A percentile compares a stretch with the other conserved stretches of the same genome.
These are phyloP conservation scores for Marasmius fiardii DNA, from an alignment of 1,284 basidiomycete genomes.

Conservation along the genomic window DNA sequence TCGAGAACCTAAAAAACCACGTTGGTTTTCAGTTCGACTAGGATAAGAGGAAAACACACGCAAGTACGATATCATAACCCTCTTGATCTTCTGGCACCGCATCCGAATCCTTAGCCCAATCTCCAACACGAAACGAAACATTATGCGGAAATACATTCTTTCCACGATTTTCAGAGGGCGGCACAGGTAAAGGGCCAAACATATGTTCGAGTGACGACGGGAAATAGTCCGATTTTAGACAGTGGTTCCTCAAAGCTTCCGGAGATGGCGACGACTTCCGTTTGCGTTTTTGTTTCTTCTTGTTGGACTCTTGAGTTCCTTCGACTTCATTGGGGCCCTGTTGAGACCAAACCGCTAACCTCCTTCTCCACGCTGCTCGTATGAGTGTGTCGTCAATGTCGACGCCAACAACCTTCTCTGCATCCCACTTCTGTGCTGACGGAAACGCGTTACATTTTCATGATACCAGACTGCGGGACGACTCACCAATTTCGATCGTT, in stretches of 20 bases:
- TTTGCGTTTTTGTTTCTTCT: slow-evolving; percentile 25
- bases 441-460: slow-evolving; percentile 1
- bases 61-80: slow-evolving; percentile 71
- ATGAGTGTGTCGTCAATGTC: slow-evolving; percentile 77
- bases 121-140: slow-evolving; percentile 59
- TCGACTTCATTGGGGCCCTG: slow-evolving; percentile 37
- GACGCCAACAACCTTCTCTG: slow-evolving; percentile 68
- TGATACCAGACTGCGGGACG: neutral
- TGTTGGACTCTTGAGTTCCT: slow-evolving; percentile 7
- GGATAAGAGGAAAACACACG: slow-evolving; percentile 40
- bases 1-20: slow-evolving; percentile 44
- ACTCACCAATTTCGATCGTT: slow-evolving; percentile 74
- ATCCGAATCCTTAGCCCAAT: slow-evolving; percentile 55
- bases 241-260: neutral
- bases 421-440: slow-evolving; percentile 59
- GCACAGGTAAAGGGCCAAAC: slow-evolving; percentile 70
- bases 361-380: slow-evolving; percentile 65
- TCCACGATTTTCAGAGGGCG: slow-evolving; percentile 32
- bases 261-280: neutral
- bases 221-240: slow-evolving; percentile 47
- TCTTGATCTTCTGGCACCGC: slow-evolving; percentile 52
- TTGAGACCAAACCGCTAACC: slow-evolving; percentile 66
- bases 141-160: slow-evolving; percentile 68
- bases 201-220: slow-evolving; percentile 71
- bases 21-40: neutral